A percentile compares a stretch with the other conserved stretches of the same genome.
phyloP scores from a whole-genome alignment of 768 basidiomycete genomes.

The Candolleomyces aberdarensis region DNA sequence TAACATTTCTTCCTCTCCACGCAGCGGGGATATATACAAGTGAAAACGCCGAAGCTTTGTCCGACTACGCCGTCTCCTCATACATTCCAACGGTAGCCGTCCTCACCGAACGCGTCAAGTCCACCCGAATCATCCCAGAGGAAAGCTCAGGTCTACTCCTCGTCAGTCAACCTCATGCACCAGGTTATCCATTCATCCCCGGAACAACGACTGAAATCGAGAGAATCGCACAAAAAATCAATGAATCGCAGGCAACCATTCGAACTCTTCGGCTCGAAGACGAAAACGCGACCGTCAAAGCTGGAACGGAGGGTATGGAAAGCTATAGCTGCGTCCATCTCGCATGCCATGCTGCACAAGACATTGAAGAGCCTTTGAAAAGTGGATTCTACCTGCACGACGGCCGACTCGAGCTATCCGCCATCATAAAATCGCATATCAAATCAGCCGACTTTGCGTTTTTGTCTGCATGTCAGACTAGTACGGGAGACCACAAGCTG shows the following conservation, averaged over 20 bases:
- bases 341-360: slow-evolving; percentile 29
- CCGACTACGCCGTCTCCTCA: slow-evolving; percentile 10
- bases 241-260: too few species aligned
- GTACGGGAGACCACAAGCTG: slow-evolving; percentile 23
- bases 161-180: slow-evolving; percentile 10
- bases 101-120: neutral
- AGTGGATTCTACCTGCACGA: slow-evolving; percentile 20
- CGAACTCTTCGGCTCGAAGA: neutral
- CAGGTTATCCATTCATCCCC: slow-evolving; percentile 7
- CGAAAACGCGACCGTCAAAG: slow-evolving; percentile 12
- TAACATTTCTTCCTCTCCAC: slow-evolving; percentile 6
- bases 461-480: slow-evolving; percentile 40
- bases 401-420: slow-evolving; percentile 13
- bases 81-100: slow-evolving; percentile 11
- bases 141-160: neutral
- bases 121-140: slow-evolving; percentile 1
- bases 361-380: slow-evolving; percentile 21
- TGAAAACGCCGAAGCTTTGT: neutral
- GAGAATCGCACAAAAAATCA: neutral
- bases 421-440: slow-evolving; percentile 11
- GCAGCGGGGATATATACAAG: slow-evolving; percentile 4
- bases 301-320: slow-evolving; percentile 10
- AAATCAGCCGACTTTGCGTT: slow-evolving; percentile 27
- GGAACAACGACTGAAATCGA: slow-evolving; percentile 11
- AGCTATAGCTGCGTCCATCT: slow-evolving; percentile 24